Conservation (phyloP, 2,329 filamentous ascomycete genomes). For the Venturia pyrina region DNA sequence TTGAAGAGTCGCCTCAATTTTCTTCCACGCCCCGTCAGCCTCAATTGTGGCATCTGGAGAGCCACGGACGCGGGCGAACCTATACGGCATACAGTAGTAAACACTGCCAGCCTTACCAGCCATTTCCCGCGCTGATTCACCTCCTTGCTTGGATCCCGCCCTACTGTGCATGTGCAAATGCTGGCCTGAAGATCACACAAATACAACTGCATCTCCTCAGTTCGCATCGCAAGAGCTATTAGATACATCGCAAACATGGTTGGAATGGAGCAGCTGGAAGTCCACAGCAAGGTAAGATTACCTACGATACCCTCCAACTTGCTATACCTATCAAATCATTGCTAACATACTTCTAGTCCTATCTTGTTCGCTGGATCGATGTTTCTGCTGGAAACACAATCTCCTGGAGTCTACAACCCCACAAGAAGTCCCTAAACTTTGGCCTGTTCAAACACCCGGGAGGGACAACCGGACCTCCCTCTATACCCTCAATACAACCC, state of each 20-base stretch:
- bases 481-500: constrained; percentile 28
- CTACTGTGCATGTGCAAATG: not conserved
- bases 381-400: constrained; percentile 86
- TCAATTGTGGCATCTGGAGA: not conserved
- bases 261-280: constrained; percentile 91
- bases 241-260: constrained; percentile 49
- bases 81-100: not conserved
- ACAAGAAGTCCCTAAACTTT: constrained; percentile 98
- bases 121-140: not conserved
- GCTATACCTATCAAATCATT: not conserved
- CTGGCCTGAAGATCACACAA: not conserved
- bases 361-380: constrained; percentile 94
- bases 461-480: constrained; percentile 40
- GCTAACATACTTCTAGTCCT: constrained; percentile 54
- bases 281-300: constrained; percentile 98
- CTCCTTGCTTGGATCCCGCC: not conserved
- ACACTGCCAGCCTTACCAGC: not conserved
- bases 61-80: not conserved
- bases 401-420: constrained; percentile 94
- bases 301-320: not conserved
- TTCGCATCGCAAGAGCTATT: not conserved
- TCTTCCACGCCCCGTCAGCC: not conserved
- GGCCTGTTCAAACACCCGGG: constrained; percentile 96
- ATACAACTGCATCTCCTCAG: not conserved
- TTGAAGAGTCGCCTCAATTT: not conserved